A percentile compares a stretch with the other conserved stretches of the same genome.
phyloP scores from a whole-genome alignment of 257 asterid species.

The Solanum sitiens region DNA sequence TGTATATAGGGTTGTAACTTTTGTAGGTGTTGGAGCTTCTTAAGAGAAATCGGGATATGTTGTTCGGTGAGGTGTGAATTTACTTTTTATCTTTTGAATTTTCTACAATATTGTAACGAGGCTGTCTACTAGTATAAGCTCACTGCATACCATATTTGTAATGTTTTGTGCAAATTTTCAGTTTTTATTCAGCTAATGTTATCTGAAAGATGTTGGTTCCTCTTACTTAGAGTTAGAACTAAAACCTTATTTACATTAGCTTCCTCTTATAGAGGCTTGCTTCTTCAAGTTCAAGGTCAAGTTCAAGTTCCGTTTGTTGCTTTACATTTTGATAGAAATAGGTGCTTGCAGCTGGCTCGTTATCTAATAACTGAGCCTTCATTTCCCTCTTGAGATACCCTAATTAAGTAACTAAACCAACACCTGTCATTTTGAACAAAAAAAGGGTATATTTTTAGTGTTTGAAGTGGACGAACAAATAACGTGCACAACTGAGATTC shows the following conservation, averaged over 20 bases:
- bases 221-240: neutral
- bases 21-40: conserved; percentile 78
- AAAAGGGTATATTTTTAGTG: neutral
- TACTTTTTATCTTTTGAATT: neutral
- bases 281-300: neutral
- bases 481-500: neutral
- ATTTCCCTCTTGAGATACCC: neutral
- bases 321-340: neutral
- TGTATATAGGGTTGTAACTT: neutral
- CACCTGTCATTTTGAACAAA: neutral
- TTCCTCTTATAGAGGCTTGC: neutral
- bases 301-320: neutral
- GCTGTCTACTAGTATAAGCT: neutral
- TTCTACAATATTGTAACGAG: neutral
- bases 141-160: neutral
- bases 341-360: neutral
- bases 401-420: neutral
- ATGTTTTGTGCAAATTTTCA: neutral
- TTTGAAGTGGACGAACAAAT: neutral
- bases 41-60: conserved; percentile 79
- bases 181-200: neutral
- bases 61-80: conserved; percentile 60
- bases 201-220: neutral
- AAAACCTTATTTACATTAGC: neutral
- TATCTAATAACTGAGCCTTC: neutral